Evolutionary conservation across 768 basidiomycete genomes (phyloP).

Genomic region (Lepiota venenata): DNA sequence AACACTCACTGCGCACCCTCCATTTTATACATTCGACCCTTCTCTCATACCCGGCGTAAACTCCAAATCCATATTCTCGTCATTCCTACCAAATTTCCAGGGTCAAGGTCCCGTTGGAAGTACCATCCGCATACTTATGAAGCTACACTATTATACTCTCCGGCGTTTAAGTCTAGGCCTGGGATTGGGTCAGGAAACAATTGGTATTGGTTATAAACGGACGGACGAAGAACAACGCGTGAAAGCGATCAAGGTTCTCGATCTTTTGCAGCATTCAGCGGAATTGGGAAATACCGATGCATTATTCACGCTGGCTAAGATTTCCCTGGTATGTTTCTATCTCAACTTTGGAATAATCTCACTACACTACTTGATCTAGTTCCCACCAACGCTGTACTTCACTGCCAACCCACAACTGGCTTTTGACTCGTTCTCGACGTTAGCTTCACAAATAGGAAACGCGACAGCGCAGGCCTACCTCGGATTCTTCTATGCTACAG

Average conservation of each 20-base stretch:
- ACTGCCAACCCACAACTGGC: constrained; percentile 57
- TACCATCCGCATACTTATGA: constrained; percentile 61
- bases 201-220: constrained; percentile 41
- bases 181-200: constrained; percentile 35
- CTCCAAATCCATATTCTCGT: constrained; percentile 55
- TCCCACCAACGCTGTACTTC: constrained; percentile 72
- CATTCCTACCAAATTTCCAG: constrained; percentile 67
- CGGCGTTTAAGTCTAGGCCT: constrained; percentile 31
- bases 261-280: constrained; percentile 76
- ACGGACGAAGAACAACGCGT: constrained; percentile 65
- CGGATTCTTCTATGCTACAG: constrained; percentile 88
- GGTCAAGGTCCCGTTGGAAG: constrained; percentile 77
- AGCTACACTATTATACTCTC: constrained; percentile 59
- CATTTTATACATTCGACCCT: constrained; percentile 53
- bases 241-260: constrained; percentile 79
- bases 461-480: constrained; percentile 83
- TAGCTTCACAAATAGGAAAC: constrained; percentile 73
- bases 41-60: constrained; percentile 37
- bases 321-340: constrained; percentile 58
- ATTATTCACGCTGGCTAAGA: constrained; percentile 58
- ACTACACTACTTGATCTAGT: constrained; percentile 33
- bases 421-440: constrained; percentile 57
- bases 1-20: constrained; percentile 58
- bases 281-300: constrained; percentile 78
- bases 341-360: background rate